Evolutionary conservation across 805 yeast species (phyloP), one percentile per base, ranked within the genome.

Genomic region (Tetrapisispora iriomotensis): DNA sequence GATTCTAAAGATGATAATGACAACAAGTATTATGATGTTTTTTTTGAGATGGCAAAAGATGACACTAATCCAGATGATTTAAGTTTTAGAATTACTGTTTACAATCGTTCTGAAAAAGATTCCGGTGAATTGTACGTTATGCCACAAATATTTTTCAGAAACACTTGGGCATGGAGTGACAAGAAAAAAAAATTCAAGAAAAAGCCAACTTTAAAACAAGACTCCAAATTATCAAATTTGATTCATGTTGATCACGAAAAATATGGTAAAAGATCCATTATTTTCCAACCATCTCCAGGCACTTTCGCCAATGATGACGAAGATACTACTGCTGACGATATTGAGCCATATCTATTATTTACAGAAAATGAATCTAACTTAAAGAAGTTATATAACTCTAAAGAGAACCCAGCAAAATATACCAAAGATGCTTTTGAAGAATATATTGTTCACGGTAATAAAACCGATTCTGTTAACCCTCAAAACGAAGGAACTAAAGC

Each of bases 381-480:
- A 51, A 56, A 72, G 51, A 73, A 73, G 53, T 67, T 88, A 45
- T 88, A 81, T 54, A 66, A 71, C 24, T 79, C 76, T 48, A 67
- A 71, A 48, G 54, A 53, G 51, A 81, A 83, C 50, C 70, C 75
- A 29, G 43, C 75, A 6, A 54, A 66, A 34, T 86, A 68, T 59
- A 80, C 79, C 43, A 88, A 88, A 60, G 96, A 88, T 61, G 96
- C 90, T 1, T 87, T 88, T 71, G 95, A 88, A 60, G 95, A 86
- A 42, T 75, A 71, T 54, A 68, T 87, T 38, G 74, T 86, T 36
- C 43, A 51, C 27, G 75, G 76, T 38, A 81, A 72, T 38, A 67
- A 69, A 19, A 64, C 70, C 42, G 69, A 61, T 1, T 81, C 77
- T 1, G 74, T 81, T 18, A 88, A 88, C 56, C 94, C 94, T 0